phyloP scores from a whole-genome alignment of 352 stramenopile genomes.

The Stramenopiles sp. region DNA sequence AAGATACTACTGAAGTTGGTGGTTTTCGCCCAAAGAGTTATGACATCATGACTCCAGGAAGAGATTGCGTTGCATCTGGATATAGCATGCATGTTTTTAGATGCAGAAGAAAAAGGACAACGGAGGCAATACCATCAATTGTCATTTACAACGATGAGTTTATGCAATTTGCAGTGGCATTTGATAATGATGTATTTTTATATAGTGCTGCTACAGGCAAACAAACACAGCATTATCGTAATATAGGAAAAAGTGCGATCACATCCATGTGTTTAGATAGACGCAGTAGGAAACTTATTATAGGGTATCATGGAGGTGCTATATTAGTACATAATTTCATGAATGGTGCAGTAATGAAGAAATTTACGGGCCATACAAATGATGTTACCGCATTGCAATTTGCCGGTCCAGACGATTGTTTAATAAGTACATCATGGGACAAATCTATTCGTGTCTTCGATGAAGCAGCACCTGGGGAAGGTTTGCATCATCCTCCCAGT shows the following conservation, averaged over 20 bases:
- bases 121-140: slow-evolving; percentile 6
- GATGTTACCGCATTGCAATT: not conserved
- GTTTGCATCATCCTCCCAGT: not conserved
- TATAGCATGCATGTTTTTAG: slow-evolving; percentile 35
- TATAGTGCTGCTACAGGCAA: slow-evolving; percentile 15
- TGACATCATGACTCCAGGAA: slow-evolving; percentile 30
- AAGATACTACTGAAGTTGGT: slow-evolving; percentile 31
- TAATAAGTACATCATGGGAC: not conserved
- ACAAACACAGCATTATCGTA: slow-evolving; percentile 16
- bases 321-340: slow-evolving; percentile 21
- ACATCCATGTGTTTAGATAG: slow-evolving; percentile 20
- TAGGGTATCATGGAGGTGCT: slow-evolving; percentile 17
- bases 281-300: slow-evolving; percentile 20
- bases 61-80: slow-evolving; percentile 38
- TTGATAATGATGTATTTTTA: slow-evolving; percentile 17
- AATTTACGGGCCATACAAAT: not conserved
- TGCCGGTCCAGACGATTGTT: not conserved
- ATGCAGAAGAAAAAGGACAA: slow-evolving; percentile 12
- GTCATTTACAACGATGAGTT: slow-evolving; percentile 19
- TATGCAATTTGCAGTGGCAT: slow-evolving; percentile 17
- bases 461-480: not conserved
- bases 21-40: slow-evolving; percentile 36
- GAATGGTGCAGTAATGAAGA: slow-evolving; percentile 18
- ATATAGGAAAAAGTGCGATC: slow-evolving; percentile 16
- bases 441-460: not conserved